Evolutionary conservation across 2,329 filamentous ascomycete species (phyloP).

Genomic region (Dichotomopilus funicola): DNA sequence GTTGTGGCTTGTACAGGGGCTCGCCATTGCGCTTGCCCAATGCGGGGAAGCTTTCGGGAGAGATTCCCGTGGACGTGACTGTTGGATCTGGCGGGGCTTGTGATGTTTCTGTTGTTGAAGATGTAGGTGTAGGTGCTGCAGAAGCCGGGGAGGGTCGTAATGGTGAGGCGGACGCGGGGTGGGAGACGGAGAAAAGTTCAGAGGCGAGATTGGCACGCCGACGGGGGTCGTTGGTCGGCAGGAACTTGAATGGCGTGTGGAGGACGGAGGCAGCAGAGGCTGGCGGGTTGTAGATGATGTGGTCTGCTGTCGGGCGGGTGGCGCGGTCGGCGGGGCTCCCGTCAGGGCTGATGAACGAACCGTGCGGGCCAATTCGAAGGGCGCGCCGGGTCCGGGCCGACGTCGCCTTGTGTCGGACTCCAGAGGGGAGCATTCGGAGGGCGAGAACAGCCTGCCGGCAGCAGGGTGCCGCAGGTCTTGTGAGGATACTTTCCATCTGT

Average conservation of each 20-base stretch:
- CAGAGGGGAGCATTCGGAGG: slow-evolving; percentile 25
- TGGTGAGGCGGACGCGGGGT: slow-evolving; percentile 5
- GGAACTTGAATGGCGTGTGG: slow-evolving; percentile 62
- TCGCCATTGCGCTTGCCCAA: slow-evolving; percentile 10
- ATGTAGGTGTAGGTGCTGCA: slow-evolving; percentile 3
- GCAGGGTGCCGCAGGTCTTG: slow-evolving; percentile 17
- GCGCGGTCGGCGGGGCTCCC: slow-evolving; percentile 12
- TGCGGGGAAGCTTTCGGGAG: slow-evolving; percentile 15
- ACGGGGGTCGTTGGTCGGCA: slow-evolving; percentile 51
- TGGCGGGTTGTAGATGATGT: slow-evolving; percentile 45
- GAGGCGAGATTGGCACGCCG: slow-evolving; percentile 41
- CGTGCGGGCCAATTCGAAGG: slow-evolving; percentile 55
- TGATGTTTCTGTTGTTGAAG: not conserved
- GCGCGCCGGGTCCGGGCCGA: slow-evolving; percentile 48
- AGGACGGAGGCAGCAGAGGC: slow-evolving; percentile 45
- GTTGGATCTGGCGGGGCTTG: not conserved
- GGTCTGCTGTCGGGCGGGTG: slow-evolving; percentile 31
- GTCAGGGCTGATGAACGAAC: slow-evolving; percentile 44
- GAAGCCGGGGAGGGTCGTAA: not conserved
- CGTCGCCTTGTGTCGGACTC: slow-evolving; percentile 43
- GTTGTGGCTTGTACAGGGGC: slow-evolving; percentile 22
- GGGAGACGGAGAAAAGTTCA: slow-evolving; percentile 35
- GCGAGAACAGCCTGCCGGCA: slow-evolving; percentile 17
- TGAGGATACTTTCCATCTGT: slow-evolving; percentile 21
- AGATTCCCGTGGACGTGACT: slow-evolving; percentile 1